Evolutionary conservation across 164 flowering plant genomes (phyloP).

Genomic region (Piper betle): DNA sequence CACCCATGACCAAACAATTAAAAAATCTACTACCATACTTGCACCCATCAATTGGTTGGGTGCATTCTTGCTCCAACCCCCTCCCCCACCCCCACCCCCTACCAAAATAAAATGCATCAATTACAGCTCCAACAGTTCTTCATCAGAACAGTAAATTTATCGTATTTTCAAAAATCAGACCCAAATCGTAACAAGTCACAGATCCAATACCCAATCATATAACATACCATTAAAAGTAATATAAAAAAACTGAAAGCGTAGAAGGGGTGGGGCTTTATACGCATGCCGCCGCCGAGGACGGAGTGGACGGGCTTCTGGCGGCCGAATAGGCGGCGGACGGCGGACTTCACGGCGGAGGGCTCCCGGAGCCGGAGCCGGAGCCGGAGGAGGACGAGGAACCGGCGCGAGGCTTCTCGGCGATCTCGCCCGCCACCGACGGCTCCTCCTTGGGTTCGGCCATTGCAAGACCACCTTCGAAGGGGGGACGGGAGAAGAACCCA

Average conservation of each 20-base stretch:
- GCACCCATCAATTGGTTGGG: too few species aligned
- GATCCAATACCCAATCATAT: not conserved
- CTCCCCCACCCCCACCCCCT: too few species aligned
- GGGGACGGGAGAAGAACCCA: too few species aligned
- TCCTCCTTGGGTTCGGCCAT: slow-evolving; percentile 29
- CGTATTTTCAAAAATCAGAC: not conserved
- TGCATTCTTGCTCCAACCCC: too few species aligned
- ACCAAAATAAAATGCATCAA: not conserved
- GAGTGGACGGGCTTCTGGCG: too few species aligned
- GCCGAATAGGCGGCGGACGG: slow-evolving; percentile 25
- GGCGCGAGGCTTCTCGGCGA: slow-evolving; percentile 23
- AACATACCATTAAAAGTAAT: too few species aligned
- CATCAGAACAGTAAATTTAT: not conserved
- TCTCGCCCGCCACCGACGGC: slow-evolving; percentile 42
- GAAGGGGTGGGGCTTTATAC: slow-evolving; percentile 19
- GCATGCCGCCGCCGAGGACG: slow-evolving; percentile 15
- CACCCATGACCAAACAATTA: too few species aligned
- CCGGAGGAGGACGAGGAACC: slow-evolving; percentile 4
- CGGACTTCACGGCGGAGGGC: slow-evolving; percentile 32
- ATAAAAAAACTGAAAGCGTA: not conserved
- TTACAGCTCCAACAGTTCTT: not conserved
- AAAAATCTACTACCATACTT: too few species aligned
- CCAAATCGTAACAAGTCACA: not conserved
- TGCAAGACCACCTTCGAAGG: not conserved
- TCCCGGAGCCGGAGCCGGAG: slow-evolving; percentile 19